Base-by-base conservation (phyloP, 164 flowering plant genomes). In the Liquidambar formosana region DNA sequence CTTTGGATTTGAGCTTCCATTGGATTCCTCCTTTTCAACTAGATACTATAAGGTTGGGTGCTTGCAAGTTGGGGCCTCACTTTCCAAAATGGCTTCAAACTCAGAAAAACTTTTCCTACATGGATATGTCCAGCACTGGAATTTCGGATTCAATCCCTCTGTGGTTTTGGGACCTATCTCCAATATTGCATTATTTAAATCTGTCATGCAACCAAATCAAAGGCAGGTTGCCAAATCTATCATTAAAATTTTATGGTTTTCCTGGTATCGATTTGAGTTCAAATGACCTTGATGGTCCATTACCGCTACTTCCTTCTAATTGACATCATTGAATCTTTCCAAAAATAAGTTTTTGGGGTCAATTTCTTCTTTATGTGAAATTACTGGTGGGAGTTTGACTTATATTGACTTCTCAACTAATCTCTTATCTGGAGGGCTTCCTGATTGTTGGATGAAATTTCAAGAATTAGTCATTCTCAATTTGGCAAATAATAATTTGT, bases 1-100 rank as follows among this genome's bases (percentile, higher is more conserved):
- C 63, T 2, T 45, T 79, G 12, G 67, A 61, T 18, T 22, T 73
- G 15, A 54, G 38, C 10, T 44, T 57, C 1, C 47, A 68, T 26
- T 77, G 81, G 77, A 10, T 65, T 46, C 81, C 79, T 0, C 75
- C 74, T 12, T 81, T 81, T 43, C 76, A 73, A 25, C 71, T 76
- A 1, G 12, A 63, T 2, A 0, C 0, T 8, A 13, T 81, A 18
- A 0, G 0, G 0, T 4, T 72, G 21, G 8, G 49, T 0, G 15
- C 41, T 22, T 79, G 80, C 69, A 68, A 70, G 16, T 10, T 82
- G 53, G 82, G 79, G 0, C 65, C 70, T 3, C 28, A 10, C 5
- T 67, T 78, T 15, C 78, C 78, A 2, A 15, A 15, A 5, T 78
- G 84, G 81, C 49, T 78, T 49, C 67, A 25, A 68, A 75, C 61